Conservation (phyloP, 2,329 filamentous ascomycete genomes). For the Arachnopeziza araneosa region DNA sequence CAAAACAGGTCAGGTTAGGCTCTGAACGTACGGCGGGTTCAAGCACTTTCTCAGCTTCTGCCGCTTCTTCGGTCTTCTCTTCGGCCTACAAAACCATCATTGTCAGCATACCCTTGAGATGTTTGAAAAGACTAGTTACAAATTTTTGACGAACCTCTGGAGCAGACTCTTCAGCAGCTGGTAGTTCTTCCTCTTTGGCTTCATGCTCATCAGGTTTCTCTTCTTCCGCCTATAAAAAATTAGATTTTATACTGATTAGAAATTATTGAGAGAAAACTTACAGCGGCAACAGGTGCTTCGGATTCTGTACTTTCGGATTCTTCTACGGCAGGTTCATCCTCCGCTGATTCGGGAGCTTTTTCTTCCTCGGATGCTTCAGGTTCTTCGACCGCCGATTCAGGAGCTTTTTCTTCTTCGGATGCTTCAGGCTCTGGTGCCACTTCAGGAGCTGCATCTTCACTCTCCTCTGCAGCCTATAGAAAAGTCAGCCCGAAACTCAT, state of each 20-base stretch:
- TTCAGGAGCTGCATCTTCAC: background rate
- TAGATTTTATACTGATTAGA: background rate
- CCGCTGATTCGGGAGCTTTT: background rate
- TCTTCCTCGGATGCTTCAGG: background rate
- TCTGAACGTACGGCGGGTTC: background rate
- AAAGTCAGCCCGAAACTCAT: too few species aligned
- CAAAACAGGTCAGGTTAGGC: background rate
- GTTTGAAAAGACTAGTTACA: background rate
- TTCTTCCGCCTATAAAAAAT: background rate
- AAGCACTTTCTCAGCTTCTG: background rate
- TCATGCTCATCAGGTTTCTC: background rate
- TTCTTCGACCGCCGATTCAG: background rate
- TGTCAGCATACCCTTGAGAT: background rate
- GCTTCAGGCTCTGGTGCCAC: background rate
- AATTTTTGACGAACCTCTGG: background rate
- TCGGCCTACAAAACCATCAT: background rate
- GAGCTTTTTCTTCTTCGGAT: background rate
- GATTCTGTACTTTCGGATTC: background rate
- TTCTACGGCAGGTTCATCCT: background rate
- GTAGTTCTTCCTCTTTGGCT: background rate
- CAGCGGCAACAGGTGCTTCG: conserved; percentile 8
- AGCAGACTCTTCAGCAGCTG: background rate
- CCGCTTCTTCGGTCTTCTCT: background rate
- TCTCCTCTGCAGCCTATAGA: background rate
- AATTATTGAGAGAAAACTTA: conserved; percentile 2